Base-by-base conservation (phyloP, 345 rosid genomes). In the Hypericum androsaemum region DNA sequence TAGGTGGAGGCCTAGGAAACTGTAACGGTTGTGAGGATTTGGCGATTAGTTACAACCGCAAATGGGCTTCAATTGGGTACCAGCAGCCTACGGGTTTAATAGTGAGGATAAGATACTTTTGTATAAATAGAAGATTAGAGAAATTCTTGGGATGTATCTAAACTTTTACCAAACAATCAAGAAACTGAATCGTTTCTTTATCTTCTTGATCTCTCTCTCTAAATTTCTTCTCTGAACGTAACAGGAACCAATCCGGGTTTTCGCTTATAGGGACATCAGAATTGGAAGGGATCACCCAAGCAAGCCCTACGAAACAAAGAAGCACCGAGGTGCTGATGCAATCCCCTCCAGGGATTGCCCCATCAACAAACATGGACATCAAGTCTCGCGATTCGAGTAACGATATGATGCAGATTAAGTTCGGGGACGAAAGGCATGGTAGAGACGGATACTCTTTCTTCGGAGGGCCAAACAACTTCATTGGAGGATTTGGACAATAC, bases 231-330 rank as follows among this genome's bases (percentile, higher is more conserved):
- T n/a, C n/a, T n/a, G n/a, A n/a, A n/a, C n/a, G n/a, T n/a, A n/a
- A n/a, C n/a, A n/a, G n/a, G n/a, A 7, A 52, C 42, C 71, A 58
- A 37, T 10, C 59, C 10, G 60, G 64, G 15, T 76, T 80, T 68
- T 60, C 68, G 41, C 74, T 66, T 38, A 76, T 63, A 2, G 66
- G 74, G 11, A 41, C 73, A 17, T 56, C 80, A 16, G 68, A 72
- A 4, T 32, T 70, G n/a, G 77, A 70, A 14, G 68, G 67, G 13
- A 49, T 71, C 11, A 49, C 63, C 6, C 77, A 51, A 40, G 62
- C 66, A 36, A 72, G 70, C 47, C 67, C 74, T 0, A 80, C 74
- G 68, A 74, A 65, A 50, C 72, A 62, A 13, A 65, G 78, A 62
- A 56, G 59, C 52, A 13, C 43, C 32, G 68, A 69, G 54, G 32